phyloP scores from a whole-genome alignment of 1,139 yeast species.

The Hemisphaericaspora xylanilytica region DNA sequence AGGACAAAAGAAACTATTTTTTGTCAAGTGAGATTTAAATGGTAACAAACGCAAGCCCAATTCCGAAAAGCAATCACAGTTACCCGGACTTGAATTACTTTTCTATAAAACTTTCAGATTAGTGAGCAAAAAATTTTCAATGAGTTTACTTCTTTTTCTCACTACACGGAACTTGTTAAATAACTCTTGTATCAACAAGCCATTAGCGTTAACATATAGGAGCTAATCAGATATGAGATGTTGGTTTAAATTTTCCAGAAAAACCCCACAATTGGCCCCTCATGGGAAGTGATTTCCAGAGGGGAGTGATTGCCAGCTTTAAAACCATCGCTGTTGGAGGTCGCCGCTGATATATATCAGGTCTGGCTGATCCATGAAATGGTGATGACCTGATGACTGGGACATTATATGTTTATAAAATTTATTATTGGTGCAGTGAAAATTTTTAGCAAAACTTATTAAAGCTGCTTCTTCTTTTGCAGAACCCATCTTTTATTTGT shows the following conservation, averaged over 20 bases:
- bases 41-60: too few species aligned
- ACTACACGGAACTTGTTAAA: conserved; percentile 6
- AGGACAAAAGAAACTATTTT: conserved; percentile 1
- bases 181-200: conserved; percentile 7
- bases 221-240: conserved; percentile 19
- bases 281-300: not conserved
- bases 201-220: conserved; percentile 24
- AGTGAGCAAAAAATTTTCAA: too few species aligned
- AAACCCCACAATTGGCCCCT: conserved; percentile 2
- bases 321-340: conserved; percentile 94
- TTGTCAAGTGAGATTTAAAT: not conserved
- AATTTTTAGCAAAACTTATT: too few species aligned
- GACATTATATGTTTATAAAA: too few species aligned
- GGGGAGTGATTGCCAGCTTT: conserved; percentile 35
- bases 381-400: conserved; percentile 79
- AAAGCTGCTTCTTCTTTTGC: too few species aligned
- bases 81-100: conserved; percentile 1
- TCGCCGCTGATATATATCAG: conserved; percentile 51
- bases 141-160: not conserved
- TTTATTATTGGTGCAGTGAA: too few species aligned
- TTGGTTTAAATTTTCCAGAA: conserved; percentile 25
- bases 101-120: too few species aligned
- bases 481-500: not conserved
- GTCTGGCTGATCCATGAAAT: conserved; percentile 74
- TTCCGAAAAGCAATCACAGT: not conserved